phyloP scores from a whole-genome alignment of 129 eudicot species.

The Flaveria brownii region DNA sequence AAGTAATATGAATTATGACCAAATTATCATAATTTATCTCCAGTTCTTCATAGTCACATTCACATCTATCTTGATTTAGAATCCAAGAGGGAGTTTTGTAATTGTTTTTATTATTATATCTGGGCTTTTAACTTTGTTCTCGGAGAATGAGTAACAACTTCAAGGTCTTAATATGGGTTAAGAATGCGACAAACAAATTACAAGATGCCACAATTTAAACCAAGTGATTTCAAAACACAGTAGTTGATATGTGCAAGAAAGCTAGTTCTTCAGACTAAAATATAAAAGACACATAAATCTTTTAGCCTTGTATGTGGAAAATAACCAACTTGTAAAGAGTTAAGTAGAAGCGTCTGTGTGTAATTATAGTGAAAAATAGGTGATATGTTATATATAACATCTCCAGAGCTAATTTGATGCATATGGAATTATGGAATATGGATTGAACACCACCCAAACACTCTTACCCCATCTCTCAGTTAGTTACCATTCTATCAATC shows the following conservation, averaged over 20 bases:
- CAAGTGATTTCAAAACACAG: background rate
- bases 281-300: background rate
- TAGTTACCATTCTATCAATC: background rate
- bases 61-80: background rate
- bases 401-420: background rate
- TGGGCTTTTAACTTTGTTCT: background rate
- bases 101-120: background rate
- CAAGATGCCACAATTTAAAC: background rate
- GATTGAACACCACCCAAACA: background rate
- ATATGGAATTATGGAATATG: background rate
- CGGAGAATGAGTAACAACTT: background rate
- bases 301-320: background rate
- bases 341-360: background rate
- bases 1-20: background rate
- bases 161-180: background rate
- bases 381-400: background rate
- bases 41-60: background rate
- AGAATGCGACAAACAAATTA: background rate
- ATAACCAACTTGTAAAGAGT: background rate
- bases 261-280: background rate
- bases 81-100: background rate
- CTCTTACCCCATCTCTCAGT: background rate
- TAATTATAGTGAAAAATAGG: background rate
- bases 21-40: background rate
- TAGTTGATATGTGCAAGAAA: conserved; percentile 3